phyloP scores from a whole-genome alignment of 2,329 filamentous ascomycete species.

The Exophiala sp. region DNA sequence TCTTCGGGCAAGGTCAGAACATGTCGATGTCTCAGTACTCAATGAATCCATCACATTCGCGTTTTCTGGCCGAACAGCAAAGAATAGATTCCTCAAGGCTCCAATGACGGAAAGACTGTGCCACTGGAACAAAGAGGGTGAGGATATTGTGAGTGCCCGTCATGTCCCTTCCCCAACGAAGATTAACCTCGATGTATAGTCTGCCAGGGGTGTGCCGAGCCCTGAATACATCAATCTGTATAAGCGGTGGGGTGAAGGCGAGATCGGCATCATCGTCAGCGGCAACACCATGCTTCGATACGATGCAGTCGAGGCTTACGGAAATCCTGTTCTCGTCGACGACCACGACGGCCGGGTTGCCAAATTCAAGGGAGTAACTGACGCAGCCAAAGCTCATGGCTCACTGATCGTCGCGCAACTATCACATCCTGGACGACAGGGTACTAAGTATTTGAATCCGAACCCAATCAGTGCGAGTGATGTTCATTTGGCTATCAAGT shows the following conservation, averaged over 20 bases:
- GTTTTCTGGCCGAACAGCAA: slow-evolving; percentile 55
- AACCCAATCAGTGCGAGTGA: slow-evolving; percentile 53
- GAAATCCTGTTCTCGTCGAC: slow-evolving; percentile 58
- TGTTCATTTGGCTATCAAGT: slow-evolving; percentile 42
- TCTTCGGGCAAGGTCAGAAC: slow-evolving; percentile 6
- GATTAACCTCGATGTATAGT: slow-evolving; percentile 38
- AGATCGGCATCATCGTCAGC: slow-evolving; percentile 57
- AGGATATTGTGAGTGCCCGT: slow-evolving; percentile 14
- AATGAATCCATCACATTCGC: slow-evolving; percentile 48
- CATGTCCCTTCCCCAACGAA: background rate
- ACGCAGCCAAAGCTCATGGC: slow-evolving; percentile 55
- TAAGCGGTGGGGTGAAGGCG: slow-evolving; percentile 59
- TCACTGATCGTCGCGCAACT: slow-evolving; percentile 59
- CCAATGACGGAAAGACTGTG: slow-evolving; percentile 65
- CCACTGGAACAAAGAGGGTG: slow-evolving; percentile 49
- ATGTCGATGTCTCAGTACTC: slow-evolving; percentile 39
- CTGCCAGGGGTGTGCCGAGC: slow-evolving; percentile 52
- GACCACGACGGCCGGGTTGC: slow-evolving; percentile 56
- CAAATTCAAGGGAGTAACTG: slow-evolving; percentile 56
- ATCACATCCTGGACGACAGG: slow-evolving; percentile 61
- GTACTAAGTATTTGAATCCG: slow-evolving; percentile 43
- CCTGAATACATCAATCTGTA: slow-evolving; percentile 57
- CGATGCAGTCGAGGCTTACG: slow-evolving; percentile 55
- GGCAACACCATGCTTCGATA: slow-evolving; percentile 65
- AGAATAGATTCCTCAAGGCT: slow-evolving; percentile 63